Percentiles rank a stretch among this genome's conserved stretches.
These are phyloP conservation scores for Wickerhamiella azymoides DNA, from an alignment of 805 yeast genomes.

Conservation along the genomic window DNA sequence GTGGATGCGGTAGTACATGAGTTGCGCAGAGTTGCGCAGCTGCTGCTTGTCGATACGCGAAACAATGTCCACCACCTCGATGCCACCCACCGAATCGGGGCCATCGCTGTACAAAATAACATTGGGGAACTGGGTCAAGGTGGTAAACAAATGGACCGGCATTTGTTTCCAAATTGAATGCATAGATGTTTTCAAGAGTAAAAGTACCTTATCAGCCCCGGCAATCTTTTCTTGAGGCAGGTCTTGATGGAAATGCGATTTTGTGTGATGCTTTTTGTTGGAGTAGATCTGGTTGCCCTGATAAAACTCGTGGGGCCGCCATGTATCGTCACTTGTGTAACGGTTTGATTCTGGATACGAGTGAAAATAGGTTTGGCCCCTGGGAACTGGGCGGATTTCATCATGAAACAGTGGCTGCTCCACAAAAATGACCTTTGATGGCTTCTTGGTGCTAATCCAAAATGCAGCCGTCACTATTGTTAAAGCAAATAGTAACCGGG, in stretches of 20 bases:
- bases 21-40: slow-evolving; percentile 8
- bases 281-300: slow-evolving; percentile 2
- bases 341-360: slow-evolving; percentile 20
- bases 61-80: slow-evolving; percentile 19
- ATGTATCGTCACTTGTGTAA: slow-evolving; percentile 20
- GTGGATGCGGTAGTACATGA: slow-evolving; percentile 18
- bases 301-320: slow-evolving; percentile 20
- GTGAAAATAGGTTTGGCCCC: slow-evolving; percentile 20
- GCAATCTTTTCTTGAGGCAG: slow-evolving; percentile 4
- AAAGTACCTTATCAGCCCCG: slow-evolving; percentile 13
- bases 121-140: slow-evolving; percentile 17
- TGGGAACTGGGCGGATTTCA: slow-evolving; percentile 7
- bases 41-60: slow-evolving; percentile 9
- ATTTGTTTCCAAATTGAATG: slow-evolving; percentile 19
- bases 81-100: slow-evolving; percentile 17
- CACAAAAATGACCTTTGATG: not conserved
- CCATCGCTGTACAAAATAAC: slow-evolving; percentile 18
- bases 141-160: slow-evolving; percentile 20
- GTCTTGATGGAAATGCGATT: slow-evolving; percentile 8
- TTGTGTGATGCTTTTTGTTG: slow-evolving; percentile 2
- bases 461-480: slow-evolving; percentile 1
- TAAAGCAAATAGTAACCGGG: slow-evolving; percentile 1
- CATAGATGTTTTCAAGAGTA: slow-evolving; percentile 17
- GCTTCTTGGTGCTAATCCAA: slow-evolving; percentile 4
- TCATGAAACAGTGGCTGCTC: not conserved